Base-by-base conservation (phyloP, 345 rosid species). In the Moringa oleifera region DNA sequence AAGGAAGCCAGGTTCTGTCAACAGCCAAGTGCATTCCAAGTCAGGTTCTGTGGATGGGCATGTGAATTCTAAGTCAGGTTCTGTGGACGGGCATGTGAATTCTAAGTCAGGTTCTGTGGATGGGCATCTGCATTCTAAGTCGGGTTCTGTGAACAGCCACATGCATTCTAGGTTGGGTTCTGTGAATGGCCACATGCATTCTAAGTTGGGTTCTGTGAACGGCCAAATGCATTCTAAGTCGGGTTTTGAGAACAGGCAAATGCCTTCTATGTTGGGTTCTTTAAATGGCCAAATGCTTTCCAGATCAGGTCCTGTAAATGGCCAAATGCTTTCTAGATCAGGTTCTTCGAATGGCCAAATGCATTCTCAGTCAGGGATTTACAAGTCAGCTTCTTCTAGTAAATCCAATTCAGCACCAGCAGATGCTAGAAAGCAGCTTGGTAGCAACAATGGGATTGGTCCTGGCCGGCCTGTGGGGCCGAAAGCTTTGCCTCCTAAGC, bases 381-480 rank as follows among this genome's bases (percentile, higher is more conserved):
- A 73, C 63, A 83, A 71, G 74, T 52, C 82, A 62, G 54, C 81
- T 62, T 73, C 86, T 60, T 58, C 75, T 18, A 61, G 61, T 52
- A 72, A 66, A 65, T 70, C 81, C 15, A 74, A 41, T 64, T 57
- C 57, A 16, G 50, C 53, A 15, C 23, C 78, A 16, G 9, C 62
- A 61, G 80, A 86, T 58, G 65, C 83, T 31, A 80, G 78, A 75
- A 89, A 55, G 73, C 96, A 78, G 71, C 70, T 68, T 47, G 59
- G 75, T 71, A 82, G 58, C 64, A 78, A 58, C 65, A 78, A 65
- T 69, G 81, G 82, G 33, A 65, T 61, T 22, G 89, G 89, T 53
- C 82, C 85, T 63, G 80, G 84, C 19, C 77, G 85, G 81, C 84
- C 90, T 64, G 55, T 41, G 1, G 20, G 66, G 16, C 52, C 74